Evolutionary conservation across 768 basidiomycete species (phyloP).

Genomic region (Termitomyces sp.): DNA sequence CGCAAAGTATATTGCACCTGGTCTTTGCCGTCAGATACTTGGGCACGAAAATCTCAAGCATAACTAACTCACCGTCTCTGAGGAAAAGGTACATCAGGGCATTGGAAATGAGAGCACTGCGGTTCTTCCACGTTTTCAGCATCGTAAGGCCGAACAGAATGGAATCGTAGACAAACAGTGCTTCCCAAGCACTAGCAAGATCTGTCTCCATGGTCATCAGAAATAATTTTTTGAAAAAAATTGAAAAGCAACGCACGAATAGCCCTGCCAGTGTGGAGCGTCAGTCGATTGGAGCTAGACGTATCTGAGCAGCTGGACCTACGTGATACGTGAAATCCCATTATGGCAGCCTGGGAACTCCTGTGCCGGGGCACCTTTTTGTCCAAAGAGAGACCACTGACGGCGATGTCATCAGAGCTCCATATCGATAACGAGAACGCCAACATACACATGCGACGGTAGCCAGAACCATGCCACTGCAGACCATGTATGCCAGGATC

Average conservation of each 20-base stretch:
- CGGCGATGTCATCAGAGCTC: too few species aligned
- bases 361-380: too few species aligned
- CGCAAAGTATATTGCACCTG: constrained; percentile 55
- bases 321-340: too few species aligned
- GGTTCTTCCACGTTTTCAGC: constrained; percentile 35
- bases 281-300: neutral
- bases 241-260: constrained; percentile 6
- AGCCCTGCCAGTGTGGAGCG: constrained; percentile 6
- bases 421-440: too few species aligned
- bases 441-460: constrained; percentile 30
- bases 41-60: neutral
- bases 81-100: constrained; percentile 37
- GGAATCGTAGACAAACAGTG: constrained; percentile 42
- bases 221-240: neutral
- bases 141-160: constrained; percentile 43
- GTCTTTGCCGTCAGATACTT: neutral
- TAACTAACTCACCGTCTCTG: constrained; percentile 38
- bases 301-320: too few species aligned
- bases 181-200: constrained; percentile 41
- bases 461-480: constrained; percentile 23
- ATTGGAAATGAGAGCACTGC: constrained; percentile 19
- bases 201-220: constrained; percentile 12
- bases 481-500: constrained; percentile 30
- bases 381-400: too few species aligned
- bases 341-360: too few species aligned